phyloP scores from a whole-genome alignment of 805 yeast species.

The Kluyveromyces siamensis region DNA sequence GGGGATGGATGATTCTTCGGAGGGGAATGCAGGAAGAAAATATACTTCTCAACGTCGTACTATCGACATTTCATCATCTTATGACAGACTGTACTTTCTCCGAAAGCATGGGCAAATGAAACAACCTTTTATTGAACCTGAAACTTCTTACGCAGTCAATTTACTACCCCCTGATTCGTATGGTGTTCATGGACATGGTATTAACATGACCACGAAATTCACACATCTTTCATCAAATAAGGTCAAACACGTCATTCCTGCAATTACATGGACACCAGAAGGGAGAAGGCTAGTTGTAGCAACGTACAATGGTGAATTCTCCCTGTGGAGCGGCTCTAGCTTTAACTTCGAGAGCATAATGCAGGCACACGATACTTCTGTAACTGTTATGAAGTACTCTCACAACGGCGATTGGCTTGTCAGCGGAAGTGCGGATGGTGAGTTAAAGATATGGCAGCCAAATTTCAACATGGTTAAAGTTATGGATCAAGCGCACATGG shows the following conservation, averaged over 20 bases:
- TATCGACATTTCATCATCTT: constrained; percentile 26
- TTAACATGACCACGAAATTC: constrained; percentile 70
- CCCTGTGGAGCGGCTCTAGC: constrained; percentile 92
- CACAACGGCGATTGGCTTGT: constrained; percentile 92
- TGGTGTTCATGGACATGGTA: constrained; percentile 21
- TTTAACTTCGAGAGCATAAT: constrained; percentile 93
- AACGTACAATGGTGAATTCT: constrained; percentile 88
- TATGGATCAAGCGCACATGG: constrained; percentile 41
- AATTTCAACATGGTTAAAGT: constrained; percentile 93
- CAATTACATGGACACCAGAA: constrained; percentile 94
- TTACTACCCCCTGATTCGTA: constrained; percentile 26
- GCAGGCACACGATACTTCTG: constrained; percentile 96
- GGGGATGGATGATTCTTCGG: not conserved
- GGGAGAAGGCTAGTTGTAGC: constrained; percentile 87
- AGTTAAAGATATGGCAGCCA: constrained; percentile 94
- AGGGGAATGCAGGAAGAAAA: constrained; percentile 14
- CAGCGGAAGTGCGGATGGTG: constrained; percentile 90
- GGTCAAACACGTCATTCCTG: constrained; percentile 81
- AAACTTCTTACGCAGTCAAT: constrained; percentile 22
- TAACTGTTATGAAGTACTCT: constrained; percentile 69
- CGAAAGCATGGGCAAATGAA: constrained; percentile 21
- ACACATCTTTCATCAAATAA: constrained; percentile 88
- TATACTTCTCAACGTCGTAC: constrained; percentile 26
- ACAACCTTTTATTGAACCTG: constrained; percentile 22
- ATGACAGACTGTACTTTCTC: constrained; percentile 19